A percentile compares a stretch with the other conserved stretches of the same genome.
phyloP scores from a whole-genome alignment of 2,329 filamentous ascomycete genomes.

The Aspergillus latus region DNA sequence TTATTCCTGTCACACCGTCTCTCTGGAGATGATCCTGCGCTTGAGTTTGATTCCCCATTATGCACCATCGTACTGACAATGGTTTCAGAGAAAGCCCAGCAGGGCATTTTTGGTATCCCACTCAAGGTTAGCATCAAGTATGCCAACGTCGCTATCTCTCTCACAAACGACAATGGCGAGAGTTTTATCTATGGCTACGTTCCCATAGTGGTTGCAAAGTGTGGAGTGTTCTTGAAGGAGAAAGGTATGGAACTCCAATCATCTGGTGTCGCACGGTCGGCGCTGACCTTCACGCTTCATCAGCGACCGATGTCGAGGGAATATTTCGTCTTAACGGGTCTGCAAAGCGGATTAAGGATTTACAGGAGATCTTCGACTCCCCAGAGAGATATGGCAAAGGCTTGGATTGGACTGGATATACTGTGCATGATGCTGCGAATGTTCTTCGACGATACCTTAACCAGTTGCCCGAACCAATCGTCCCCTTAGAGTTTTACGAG shows the following conservation, averaged over 20 bases:
- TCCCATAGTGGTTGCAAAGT: conserved; percentile 97
- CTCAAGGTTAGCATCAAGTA: conserved; percentile 94
- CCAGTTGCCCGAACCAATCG: conserved; percentile 92
- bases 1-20: too few relatives aligned
- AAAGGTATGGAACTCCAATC: conserved; percentile 66
- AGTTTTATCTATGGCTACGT: conserved; percentile 99
- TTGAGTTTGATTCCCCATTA: neutral
- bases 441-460: conserved; percentile 94
- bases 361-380: conserved; percentile 88
- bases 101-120: conserved; percentile 91
- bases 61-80: conserved; percentile 2
- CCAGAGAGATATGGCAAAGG: conserved; percentile 96
- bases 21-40: neutral
- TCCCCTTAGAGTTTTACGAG: conserved; percentile 90
- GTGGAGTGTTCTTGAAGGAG: conserved; percentile 94
- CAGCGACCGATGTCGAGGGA: conserved; percentile 90
- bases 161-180: conserved; percentile 86
- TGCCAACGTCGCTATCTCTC: conserved; percentile 95
- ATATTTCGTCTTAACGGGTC: conserved; percentile 96
- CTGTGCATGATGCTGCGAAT: conserved; percentile 96
- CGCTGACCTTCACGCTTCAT: neutral
- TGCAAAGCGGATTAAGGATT: conserved; percentile 96
- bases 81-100: conserved; percentile 40
- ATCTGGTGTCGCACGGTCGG: neutral
- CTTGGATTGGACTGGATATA: conserved; percentile 94